These are phyloP conservation scores for Yamadazyma atmosphaerica DNA, from an alignment of 1,139 yeast species.

Conservation along the genomic window DNA sequence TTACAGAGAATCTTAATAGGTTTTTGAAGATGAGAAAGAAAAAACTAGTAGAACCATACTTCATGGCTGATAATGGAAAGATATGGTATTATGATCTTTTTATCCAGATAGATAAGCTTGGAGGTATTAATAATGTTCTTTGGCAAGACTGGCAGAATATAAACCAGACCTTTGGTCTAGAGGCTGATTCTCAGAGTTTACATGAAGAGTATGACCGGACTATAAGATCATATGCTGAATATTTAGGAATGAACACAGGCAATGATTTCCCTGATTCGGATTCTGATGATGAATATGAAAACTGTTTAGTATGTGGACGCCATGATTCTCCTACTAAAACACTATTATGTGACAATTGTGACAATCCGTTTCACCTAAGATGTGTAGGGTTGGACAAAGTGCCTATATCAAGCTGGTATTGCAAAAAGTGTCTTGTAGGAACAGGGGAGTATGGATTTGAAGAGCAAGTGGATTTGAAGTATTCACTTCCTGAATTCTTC, in stretches of 20 bases:
- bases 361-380: slow-evolving; percentile 60
- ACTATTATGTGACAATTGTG: slow-evolving; percentile 73
- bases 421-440: slow-evolving; percentile 80
- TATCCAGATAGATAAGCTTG: slow-evolving; percentile 39
- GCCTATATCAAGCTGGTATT: slow-evolving; percentile 71
- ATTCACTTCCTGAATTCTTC: slow-evolving; percentile 62
- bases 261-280: slow-evolving; percentile 26
- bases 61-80: slow-evolving; percentile 20
- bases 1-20: slow-evolving; percentile 59
- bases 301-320: slow-evolving; percentile 56
- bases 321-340: slow-evolving; percentile 51
- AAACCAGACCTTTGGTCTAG: slow-evolving; percentile 26
- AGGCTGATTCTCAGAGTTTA: slow-evolving; percentile 20
- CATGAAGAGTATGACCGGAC: slow-evolving; percentile 32
- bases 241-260: slow-evolving; percentile 25
- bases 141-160: slow-evolving; percentile 35
- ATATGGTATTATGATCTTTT: slow-evolving; percentile 57
- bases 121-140: slow-evolving; percentile 23
- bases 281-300: slow-evolving; percentile 36
- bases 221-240: slow-evolving; percentile 47
- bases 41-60: slow-evolving; percentile 26
- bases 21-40: slow-evolving; percentile 49
- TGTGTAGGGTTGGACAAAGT: slow-evolving; percentile 53
- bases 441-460: slow-evolving; percentile 91
- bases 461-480: slow-evolving; percentile 58